phyloP scores from a whole-genome alignment of 2,329 filamentous ascomycete genomes.

The Colletotrichum theobromicola region DNA sequence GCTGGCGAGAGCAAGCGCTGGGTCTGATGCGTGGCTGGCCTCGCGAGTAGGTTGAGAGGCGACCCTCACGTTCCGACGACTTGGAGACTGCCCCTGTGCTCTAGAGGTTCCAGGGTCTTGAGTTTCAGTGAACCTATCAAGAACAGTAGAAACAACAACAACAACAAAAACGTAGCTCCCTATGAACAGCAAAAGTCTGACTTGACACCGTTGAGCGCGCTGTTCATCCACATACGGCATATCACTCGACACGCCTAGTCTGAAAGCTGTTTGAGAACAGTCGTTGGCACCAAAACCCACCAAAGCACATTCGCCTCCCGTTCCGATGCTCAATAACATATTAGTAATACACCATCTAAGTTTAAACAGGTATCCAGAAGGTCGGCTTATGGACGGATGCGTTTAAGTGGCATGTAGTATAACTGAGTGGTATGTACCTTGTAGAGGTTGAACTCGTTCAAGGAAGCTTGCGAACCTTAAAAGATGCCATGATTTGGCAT shows the following conservation, averaged over 20 bases:
- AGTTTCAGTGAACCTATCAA: not conserved
- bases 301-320: not conserved
- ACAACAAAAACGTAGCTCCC: no score
- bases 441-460: not conserved
- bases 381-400: not conserved
- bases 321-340: rapidly evolving
- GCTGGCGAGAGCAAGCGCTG: not conserved
- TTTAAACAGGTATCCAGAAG: not conserved
- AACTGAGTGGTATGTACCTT: not conserved
- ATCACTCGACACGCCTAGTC: not conserved
- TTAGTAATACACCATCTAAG: not conserved
- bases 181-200: not conserved
- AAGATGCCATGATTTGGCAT: not conserved
- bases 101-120: not conserved
- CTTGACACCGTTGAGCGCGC: not conserved
- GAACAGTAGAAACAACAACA: not conserved
- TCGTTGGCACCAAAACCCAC: not conserved
- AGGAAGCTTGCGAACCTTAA: not conserved
- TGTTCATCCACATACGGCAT: not conserved
- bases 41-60: not conserved
- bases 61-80: not conserved
- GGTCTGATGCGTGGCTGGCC: not conserved
- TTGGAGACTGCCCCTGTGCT: not conserved
- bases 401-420: not conserved
- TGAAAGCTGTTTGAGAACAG: no score